Base-by-base conservation (phyloP, 257 asterid species). In the Nicotiana undulata region DNA sequence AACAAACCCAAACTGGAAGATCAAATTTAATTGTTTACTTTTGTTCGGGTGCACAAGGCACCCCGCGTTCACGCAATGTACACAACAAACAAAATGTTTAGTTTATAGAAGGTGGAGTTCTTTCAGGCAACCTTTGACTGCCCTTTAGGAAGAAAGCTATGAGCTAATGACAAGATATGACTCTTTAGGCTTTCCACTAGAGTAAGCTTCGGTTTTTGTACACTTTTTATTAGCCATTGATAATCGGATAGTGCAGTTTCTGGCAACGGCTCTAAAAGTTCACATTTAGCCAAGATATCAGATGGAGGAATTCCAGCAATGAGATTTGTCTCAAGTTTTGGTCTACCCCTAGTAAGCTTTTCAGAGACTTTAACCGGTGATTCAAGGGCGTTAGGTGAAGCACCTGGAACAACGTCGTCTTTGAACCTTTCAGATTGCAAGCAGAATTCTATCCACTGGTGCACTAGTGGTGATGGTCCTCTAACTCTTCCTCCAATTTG, bases 391-490 rank as follows among this genome's bases (percentile, higher is more conserved):
- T 83, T 28, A 15, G 99, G 99, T 2, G 94, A 89, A 85, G 98
- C 97, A 22, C 98, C 98, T 0, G 91, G 87, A 28, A 90, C 82
- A 9, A 86, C 88, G 82, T 85, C 96, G 79, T 86, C 91, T 72
- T 87, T 86, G 88, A 89, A 95, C 37, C 99, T 90, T 81, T 91
- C 91, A 7, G 89, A 85, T 80, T 93, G 99, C 87, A 92, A 79
- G 77, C 97, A 93, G 88, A 95, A 95, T 31, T 95, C 96, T 46
- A 95, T 65, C 99, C 99, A 95, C 80, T 95, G 98, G 78, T 86
- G 81, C 84, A 86, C 89, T 74, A 93, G 46, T 1, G 99, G 98
- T 13, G 98, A 95, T 40, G 97, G 89, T 59, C 97, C 97, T 85
- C 99, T 88, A n/a, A 84, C 85, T 79, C 98, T 84, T 44, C 99